These are phyloP conservation scores for Cicer yamashitae DNA, from an alignment of 306 rosid species.

Conservation along the genomic window DNA sequence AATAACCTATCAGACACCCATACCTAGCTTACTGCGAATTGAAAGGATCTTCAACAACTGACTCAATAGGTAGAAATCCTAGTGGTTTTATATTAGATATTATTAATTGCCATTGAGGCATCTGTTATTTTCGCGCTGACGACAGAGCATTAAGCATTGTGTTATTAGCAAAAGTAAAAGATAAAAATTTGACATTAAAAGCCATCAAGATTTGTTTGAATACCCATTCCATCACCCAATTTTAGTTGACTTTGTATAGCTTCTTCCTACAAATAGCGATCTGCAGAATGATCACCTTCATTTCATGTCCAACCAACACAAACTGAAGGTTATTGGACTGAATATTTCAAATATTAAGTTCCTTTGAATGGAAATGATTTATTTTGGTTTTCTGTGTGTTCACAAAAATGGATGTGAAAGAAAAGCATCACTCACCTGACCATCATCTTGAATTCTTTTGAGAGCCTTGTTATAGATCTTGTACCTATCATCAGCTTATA, in stretches of 20 bases:
- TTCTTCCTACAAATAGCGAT: constrained; percentile 35
- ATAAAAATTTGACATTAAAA: constrained; percentile 4
- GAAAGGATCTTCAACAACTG: constrained; percentile 12
- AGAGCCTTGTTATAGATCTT: constrained; percentile 82
- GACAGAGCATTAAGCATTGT: not conserved
- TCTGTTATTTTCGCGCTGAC: not conserved
- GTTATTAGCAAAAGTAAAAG: constrained; percentile 23
- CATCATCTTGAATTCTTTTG: constrained; percentile 85
- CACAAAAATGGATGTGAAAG: not conserved
- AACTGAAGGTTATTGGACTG: constrained; percentile 6
- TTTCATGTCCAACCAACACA: constrained; percentile 33
- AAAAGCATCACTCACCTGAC: constrained; percentile 61
- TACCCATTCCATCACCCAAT: constrained; percentile 32
- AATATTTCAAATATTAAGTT: constrained; percentile 27
- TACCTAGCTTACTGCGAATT: not conserved
- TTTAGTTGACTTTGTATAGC: constrained; percentile 2
- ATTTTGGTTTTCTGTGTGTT: not conserved
- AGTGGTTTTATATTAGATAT: not conserved
- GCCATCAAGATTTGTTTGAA: constrained; percentile 18
- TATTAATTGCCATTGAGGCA: constrained; percentile 1
- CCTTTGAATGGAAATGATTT: constrained; percentile 14
- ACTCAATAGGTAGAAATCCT: not conserved
- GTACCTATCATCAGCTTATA: constrained; percentile 59
- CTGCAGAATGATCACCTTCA: constrained; percentile 25
- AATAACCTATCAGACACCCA: not conserved